Evolutionary conservation across 148 eudicot genomes (phyloP).

Genomic region (Fagopyrum tataricum): DNA sequence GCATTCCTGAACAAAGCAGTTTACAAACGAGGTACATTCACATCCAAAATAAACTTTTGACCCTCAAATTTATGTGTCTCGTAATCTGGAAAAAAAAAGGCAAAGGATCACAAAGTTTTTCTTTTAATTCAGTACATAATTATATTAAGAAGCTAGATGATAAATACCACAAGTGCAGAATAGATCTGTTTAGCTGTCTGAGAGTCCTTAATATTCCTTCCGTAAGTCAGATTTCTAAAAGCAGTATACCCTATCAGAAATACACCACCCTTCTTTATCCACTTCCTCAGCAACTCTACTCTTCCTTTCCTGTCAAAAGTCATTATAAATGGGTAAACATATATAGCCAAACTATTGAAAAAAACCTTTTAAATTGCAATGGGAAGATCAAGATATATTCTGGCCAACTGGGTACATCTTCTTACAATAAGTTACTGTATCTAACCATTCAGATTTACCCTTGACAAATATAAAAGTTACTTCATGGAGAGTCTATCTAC

Average conservation of each 20-base stretch:
- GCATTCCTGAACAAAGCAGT: background rate
- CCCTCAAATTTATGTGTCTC: background rate
- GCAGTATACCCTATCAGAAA: constrained; percentile 79
- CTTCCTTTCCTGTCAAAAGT: constrained; percentile 58
- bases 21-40: background rate
- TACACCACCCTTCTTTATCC: constrained; percentile 90
- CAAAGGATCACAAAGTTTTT: background rate
- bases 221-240: constrained; percentile 69
- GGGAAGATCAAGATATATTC: background rate
- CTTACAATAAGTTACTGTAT: background rate
- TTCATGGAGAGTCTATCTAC: background rate
- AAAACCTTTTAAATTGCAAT: background rate
- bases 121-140: too few relatives aligned
- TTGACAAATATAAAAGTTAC: background rate
- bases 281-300: constrained; percentile 63
- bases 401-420: background rate
- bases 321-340: constrained; percentile 1
- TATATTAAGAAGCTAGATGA: background rate
- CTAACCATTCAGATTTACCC: background rate
- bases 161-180: constrained; percentile 60
- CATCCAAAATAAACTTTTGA: background rate
- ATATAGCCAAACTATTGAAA: background rate
- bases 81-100: background rate
- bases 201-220: constrained; percentile 64
- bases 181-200: constrained; percentile 56